Base-by-base conservation (phyloP, 2,329 filamentous ascomycete genomes). In the Cladophialophora bantiana region DNA sequence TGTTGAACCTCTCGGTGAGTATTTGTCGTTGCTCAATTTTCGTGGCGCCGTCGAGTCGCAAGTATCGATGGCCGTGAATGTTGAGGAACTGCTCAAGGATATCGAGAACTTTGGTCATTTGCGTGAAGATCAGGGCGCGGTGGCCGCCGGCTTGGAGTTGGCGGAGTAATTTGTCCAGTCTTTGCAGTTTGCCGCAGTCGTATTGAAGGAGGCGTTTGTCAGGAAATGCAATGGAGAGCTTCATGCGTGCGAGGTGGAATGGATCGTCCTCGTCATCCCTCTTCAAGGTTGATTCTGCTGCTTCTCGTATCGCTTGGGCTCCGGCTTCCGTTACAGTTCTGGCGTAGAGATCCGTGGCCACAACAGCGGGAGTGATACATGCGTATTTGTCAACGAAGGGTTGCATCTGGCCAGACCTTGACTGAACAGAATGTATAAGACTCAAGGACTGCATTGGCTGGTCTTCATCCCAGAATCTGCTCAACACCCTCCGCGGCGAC, bases 71-170 rank as follows among this genome's bases (percentile, higher is more conserved):
- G 0, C 94, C 94, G 74, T 99, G 94, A 59, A 99, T 97, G 76
- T 97, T 98, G 72, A 99, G 87, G 76, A 99, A 99, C 73, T 95
- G 93, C 78, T 99, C 95, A 2, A 99, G 85, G 63, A 99, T 96
- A 77, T 99, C 94, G 18, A 99, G 85, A 54, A 98, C 95, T 77
- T 96, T 97, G 55, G 95, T 98, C 95, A 99, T 99, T 76, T 99
- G 95, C 0, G 96, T 98, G 79, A 99, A 99, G 77, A 99, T 99
- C 59, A 99, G 84, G 9, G 93, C 95, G 7, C 96, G 92, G 75
- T 98, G 95, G 1, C 94, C 93, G 45, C 93, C 93, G 2, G 91
- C 88, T 79, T 98, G 94, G 7, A 99, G 85, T 69, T 91, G 89
- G 9, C 95, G 90, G 13, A 99, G 85, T 1, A 99, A 85, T 68